These are phyloP conservation scores for Lactarius pseudohatsudake DNA, from an alignment of 768 basidiomycete species.

Conservation along the genomic window DNA sequence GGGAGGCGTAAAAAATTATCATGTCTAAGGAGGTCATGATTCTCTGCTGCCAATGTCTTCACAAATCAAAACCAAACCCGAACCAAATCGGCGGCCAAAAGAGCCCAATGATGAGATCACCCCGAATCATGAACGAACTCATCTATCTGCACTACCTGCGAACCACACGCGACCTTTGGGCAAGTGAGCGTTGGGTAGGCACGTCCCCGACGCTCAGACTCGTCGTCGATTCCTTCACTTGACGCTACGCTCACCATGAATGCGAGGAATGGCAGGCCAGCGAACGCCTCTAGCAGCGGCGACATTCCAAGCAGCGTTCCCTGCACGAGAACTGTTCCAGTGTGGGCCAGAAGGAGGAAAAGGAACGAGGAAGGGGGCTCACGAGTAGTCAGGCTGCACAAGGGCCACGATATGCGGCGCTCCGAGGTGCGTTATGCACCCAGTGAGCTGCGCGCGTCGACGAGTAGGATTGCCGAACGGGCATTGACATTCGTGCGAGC, in stretches of 20 bases:
- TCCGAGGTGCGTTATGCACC: conserved; percentile 50
- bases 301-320: conserved; percentile 43
- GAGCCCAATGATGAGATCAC: too few species aligned
- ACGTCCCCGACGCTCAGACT: conserved; percentile 53
- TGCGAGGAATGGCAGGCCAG: conserved; percentile 48
- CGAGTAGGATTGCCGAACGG: conserved; percentile 52
- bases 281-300: conserved; percentile 43
- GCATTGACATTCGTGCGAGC: conserved; percentile 39
- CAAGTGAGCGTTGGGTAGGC: conserved; percentile 59
- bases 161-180: conserved; percentile 67
- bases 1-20: too few species aligned
- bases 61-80: too few species aligned
- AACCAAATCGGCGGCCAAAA: too few species aligned
- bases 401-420: conserved; percentile 62
- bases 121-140: conserved; percentile 13
- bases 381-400: conserved; percentile 49
- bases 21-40: too few species aligned
- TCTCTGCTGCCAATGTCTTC: too few species aligned
- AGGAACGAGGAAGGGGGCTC: not conserved
- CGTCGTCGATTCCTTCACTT: conserved; percentile 36
- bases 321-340: conserved; percentile 34
- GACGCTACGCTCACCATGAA: conserved; percentile 50
- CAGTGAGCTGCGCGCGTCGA: conserved; percentile 52
- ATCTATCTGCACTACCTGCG: conserved; percentile 28
- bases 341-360: not conserved